Evolutionary conservation across 2,329 filamentous ascomycete genomes (phyloP).

Genomic region (Ophiosphaerella korrae): DNA sequence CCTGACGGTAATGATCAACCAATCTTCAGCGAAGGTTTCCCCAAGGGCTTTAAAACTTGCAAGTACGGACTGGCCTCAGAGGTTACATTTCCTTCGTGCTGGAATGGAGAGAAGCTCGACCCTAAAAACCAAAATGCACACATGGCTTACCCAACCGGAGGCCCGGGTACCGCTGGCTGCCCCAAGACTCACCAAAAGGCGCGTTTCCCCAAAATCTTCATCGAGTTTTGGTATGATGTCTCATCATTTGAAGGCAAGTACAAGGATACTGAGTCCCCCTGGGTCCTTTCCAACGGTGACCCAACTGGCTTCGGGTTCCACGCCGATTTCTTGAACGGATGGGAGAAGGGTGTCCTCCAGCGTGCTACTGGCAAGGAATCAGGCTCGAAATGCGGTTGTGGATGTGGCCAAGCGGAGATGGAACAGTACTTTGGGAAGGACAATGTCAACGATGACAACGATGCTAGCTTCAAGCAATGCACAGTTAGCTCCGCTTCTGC

Average conservation of each 20-base stretch:
- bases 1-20: constrained; percentile 27
- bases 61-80: constrained; percentile 42
- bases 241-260: constrained; percentile 42
- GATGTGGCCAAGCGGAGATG: constrained; percentile 42
- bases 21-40: constrained; percentile 41
- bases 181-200: constrained; percentile 36
- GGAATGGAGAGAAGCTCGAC: constrained; percentile 44
- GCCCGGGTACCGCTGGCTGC: constrained; percentile 35
- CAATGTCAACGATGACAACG: constrained; percentile 41
- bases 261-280: constrained; percentile 34
- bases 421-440: constrained; percentile 44
- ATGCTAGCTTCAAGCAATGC: constrained; percentile 35
- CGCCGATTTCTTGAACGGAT: constrained; percentile 47
- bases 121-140: constrained; percentile 40
- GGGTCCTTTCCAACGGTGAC: constrained; percentile 45
- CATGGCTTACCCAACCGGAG: constrained; percentile 47
- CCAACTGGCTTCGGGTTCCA: constrained; percentile 46
- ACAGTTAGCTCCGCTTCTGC: constrained; percentile 21
- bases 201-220: constrained; percentile 46
- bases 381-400: constrained; percentile 47
- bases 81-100: constrained; percentile 46
- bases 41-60: constrained; percentile 45
- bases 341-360: constrained; percentile 43
- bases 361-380: constrained; percentile 40
- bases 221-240: constrained; percentile 49